Evolutionary conservation across 2,329 filamentous ascomycete genomes (phyloP).

Genomic region (Phyllachora maydis): DNA sequence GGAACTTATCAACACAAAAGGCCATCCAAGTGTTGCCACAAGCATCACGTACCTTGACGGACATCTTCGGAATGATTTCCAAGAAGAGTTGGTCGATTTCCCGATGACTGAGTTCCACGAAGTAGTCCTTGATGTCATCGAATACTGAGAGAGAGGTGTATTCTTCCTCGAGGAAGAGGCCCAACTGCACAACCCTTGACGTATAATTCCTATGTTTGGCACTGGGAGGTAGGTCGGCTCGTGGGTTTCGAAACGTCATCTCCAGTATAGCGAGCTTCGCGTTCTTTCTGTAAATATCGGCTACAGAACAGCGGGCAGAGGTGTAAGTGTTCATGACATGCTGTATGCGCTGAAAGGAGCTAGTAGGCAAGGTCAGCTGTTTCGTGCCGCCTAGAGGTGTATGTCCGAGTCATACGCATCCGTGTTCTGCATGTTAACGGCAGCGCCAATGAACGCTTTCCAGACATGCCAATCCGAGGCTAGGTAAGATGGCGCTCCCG

Average conservation of each 20-base stretch:
- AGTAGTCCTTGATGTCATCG: conserved; percentile 22
- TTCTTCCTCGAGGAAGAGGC: conserved; percentile 12
- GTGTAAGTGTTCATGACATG: conserved; percentile 9
- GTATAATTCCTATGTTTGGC: conserved; percentile 3
- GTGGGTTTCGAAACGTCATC: conserved; percentile 9
- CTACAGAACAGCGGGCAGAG: conserved; percentile 7
- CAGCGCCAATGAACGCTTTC: conserved; percentile 12
- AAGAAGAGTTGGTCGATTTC: conserved; percentile 19
- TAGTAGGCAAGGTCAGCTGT: conserved; percentile 3
- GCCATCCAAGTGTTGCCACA: conserved; percentile 6
- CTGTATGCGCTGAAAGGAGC: conserved; percentile 10
- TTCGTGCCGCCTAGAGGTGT: neutral
- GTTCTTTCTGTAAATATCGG: conserved; percentile 14
- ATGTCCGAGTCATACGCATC: conserved; percentile 8
- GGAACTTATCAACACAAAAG: neutral
- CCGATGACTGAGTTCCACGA: conserved; percentile 17
- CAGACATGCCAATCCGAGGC: conserved; percentile 20
- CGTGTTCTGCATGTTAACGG: conserved; percentile 8
- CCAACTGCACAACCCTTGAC: conserved; percentile 11
- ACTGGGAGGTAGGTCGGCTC: conserved; percentile 4
- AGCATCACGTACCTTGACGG: conserved; percentile 12
- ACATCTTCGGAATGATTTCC: conserved; percentile 12
- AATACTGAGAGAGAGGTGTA: conserved; percentile 15
- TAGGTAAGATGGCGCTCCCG: conserved; percentile 16
- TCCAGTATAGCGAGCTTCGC: conserved; percentile 12